Base-by-base conservation (phyloP, 2,329 filamentous ascomycete species). In the Colletotrichum lupini region DNA sequence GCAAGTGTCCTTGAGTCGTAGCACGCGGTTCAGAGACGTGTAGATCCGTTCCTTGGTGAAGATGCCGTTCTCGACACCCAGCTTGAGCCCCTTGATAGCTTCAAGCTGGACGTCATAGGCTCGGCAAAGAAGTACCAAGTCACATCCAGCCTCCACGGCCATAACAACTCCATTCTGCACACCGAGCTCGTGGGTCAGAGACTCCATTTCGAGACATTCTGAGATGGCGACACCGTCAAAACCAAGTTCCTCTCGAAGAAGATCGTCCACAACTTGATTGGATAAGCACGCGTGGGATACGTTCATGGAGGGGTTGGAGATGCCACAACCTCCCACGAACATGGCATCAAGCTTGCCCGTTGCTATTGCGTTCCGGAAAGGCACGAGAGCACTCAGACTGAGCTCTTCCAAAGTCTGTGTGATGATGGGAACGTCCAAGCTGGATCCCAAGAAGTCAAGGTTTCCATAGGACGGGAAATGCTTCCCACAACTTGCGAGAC, bases 401-500 rank as follows among this genome's bases (percentile, higher is more conserved):
- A 98, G 87, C 78, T 98, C 95, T 80, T 98, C 96, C 14, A 98
- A 84, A 0, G 95, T 97, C 80, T 98, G 95, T 0, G 95, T 98
- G 77, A 98, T 98, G 74, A 97, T 97, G 16, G 96, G 96, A 35
- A 98, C 95, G 78, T 98, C 95, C 28, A 97, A 85, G 60, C 94
- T 95, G 5, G 95, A 97, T 14, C 95, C 95, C 2, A 97, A 89
- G 77, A 98, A 98, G 81, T 98, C 95, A 22, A 98, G 87, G 78
- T 98, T 98, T 37, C 96, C 96, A 79, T 98, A 98, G 0, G 95
- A 98, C 4, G 96, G 96, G 77, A 98, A 98, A 82, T 98, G 96
- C 81, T 98, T 98, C 69, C 96, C 96, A 79, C 97, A 95, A 0
- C 95, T 97, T 2, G 92, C 94, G 58, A 98, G 84, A 0, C 96